Evolutionary conservation across 495 filamentous ascomycete genomes (phyloP).

Genomic region (Amphirosellinia nigrospora): DNA sequence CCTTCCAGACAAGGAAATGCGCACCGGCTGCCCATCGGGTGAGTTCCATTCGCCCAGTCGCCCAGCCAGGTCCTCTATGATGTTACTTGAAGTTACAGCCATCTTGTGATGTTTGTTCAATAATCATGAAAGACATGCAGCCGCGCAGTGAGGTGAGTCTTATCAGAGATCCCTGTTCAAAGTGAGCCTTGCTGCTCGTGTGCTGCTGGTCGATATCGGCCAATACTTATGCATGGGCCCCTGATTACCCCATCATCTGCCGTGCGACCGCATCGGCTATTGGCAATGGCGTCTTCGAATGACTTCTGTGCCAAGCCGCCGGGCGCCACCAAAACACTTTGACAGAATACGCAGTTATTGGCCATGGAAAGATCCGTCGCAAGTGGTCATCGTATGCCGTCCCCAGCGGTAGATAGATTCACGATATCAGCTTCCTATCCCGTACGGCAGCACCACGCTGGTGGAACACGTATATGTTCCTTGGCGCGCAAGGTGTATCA

Average conservation of each 20-base stretch:
- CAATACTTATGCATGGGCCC: constrained; percentile 15
- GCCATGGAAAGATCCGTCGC: not conserved
- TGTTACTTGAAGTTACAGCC: constrained; percentile 31
- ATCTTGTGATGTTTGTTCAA: constrained; percentile 11
- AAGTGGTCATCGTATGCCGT: constrained; percentile 9
- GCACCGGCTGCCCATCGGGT: constrained; percentile 1
- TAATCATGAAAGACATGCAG: constrained; percentile 14
- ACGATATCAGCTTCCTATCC: constrained; percentile 27
- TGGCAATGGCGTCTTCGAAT: constrained; percentile 21
- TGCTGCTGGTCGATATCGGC: not conserved
- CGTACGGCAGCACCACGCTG: constrained; percentile 33
- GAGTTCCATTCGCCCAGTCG: constrained; percentile 30
- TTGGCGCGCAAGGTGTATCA: constrained; percentile 30
- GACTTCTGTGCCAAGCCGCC: constrained; percentile 19
- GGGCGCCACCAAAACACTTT: not conserved
- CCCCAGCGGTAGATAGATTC: constrained; percentile 9
- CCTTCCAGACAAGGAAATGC: constrained; percentile 35
- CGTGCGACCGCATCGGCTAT: constrained; percentile 11
- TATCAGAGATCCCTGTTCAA: constrained; percentile 13
- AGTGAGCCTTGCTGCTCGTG: constrained; percentile 16
- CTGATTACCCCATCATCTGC: constrained; percentile 18
- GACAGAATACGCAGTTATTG: constrained; percentile 5
- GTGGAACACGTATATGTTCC: constrained; percentile 25
- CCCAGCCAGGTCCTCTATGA: constrained; percentile 35
- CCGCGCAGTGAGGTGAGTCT: constrained; percentile 14